Percentiles rank a stretch among this genome's conserved stretches.
These are phyloP conservation scores for Lactarius akahatsu DNA, from an alignment of 768 basidiomycete genomes.

Conservation along the genomic window DNA sequence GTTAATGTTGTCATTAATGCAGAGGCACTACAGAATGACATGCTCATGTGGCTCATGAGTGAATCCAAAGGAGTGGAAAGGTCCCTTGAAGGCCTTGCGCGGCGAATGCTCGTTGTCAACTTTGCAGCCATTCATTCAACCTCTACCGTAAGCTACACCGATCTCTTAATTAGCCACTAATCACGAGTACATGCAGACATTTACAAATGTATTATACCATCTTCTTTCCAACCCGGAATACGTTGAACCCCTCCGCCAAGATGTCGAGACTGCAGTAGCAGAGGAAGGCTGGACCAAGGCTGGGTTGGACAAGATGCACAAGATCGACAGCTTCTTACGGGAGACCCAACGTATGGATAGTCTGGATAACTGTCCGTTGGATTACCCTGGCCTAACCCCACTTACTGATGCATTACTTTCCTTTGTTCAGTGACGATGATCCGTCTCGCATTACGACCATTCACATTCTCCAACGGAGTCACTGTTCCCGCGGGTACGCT, in stretches of 20 bases:
- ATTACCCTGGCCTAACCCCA: no score
- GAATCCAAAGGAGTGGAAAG: conserved; percentile 35
- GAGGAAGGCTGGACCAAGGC: conserved; percentile 28
- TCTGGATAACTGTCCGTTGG: conserved; percentile 8
- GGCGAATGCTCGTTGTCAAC: conserved; percentile 40
- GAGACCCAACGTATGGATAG: conserved; percentile 29
- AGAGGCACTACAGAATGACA: conserved; percentile 36
- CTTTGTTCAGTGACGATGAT: conserved; percentile 23
- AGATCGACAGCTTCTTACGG: conserved; percentile 34
- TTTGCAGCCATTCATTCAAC: conserved; percentile 41
- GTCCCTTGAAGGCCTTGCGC: conserved; percentile 33
- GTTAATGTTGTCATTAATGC: conserved; percentile 5
- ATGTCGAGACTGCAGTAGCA: conserved; percentile 26
- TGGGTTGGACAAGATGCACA: conserved; percentile 28
- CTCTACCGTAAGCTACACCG: conserved; percentile 32
- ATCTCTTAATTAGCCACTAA: not conserved
- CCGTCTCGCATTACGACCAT: conserved; percentile 32
- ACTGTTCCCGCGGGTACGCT: conserved; percentile 41
- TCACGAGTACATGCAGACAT: not conserved
- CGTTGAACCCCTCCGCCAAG: conserved; percentile 31
- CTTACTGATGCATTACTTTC: not conserved
- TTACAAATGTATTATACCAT: conserved; percentile 25
- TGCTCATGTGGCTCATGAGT: conserved; percentile 44
- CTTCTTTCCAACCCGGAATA: conserved; percentile 32
- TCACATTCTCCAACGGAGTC: conserved; percentile 39